Percentiles rank a stretch among this genome's conserved stretches.
Evolutionary conservation across 2,329 filamentous ascomycete genomes (phyloP).

Genomic region (Thielaviopsis ethacetica): DNA sequence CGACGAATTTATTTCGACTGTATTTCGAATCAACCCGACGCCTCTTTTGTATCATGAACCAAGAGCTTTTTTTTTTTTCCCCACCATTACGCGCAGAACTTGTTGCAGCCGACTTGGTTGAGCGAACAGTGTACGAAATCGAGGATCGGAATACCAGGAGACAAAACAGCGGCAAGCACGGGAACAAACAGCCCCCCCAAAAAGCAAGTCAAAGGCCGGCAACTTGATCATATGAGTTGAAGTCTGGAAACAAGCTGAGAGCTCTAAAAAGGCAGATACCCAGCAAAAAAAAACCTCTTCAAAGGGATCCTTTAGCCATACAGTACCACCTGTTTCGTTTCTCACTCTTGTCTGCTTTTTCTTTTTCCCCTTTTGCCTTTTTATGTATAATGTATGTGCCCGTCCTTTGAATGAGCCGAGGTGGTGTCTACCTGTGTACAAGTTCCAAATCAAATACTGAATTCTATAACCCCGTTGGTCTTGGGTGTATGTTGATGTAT

Average conservation of each 20-base stretch:
- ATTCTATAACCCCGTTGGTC: neutral
- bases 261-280: neutral
- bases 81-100: too few species aligned
- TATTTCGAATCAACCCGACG: neutral
- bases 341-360: neutral
- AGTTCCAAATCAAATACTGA: slow-evolving; percentile 11
- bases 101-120: too few species aligned
- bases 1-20: neutral
- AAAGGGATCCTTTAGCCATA: neutral
- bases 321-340: neutral
- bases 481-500: too few species aligned
- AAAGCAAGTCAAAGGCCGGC: neutral
- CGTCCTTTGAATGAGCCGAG: neutral
- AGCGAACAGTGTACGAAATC: too few species aligned
- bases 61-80: neutral
- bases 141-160: neutral
- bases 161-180: neutral
- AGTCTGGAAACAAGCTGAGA: neutral
- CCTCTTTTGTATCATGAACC: neutral
- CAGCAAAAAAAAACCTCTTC: neutral
- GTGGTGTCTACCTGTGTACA: slow-evolving; percentile 4
- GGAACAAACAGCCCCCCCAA: neutral
- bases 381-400: neutral
- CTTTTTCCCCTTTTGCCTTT: neutral
- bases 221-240: neutral